phyloP scores from a whole-genome alignment of 148 eudicot genomes.

The Amaranthus cruentus region DNA sequence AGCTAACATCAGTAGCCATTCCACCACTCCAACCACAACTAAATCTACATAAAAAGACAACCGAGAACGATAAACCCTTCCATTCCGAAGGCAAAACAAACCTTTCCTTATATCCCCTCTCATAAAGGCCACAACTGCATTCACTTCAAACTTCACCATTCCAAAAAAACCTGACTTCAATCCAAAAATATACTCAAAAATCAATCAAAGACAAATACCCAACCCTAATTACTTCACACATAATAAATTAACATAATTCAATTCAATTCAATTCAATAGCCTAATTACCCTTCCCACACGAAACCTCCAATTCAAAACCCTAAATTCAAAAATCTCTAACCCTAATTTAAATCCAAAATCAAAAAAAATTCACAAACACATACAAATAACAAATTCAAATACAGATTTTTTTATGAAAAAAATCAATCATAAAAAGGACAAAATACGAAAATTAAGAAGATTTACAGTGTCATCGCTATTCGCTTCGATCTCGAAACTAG shows the following conservation, averaged over 20 bases:
- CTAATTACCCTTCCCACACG: neutral
- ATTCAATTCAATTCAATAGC: neutral
- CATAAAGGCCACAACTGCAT: neutral
- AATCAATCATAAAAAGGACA: neutral
- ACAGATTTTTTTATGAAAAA: neutral
- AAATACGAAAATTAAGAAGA: conserved; percentile 10
- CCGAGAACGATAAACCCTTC: neutral
- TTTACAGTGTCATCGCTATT: conserved; percentile 61
- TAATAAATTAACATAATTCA: neutral
- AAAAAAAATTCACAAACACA: neutral
- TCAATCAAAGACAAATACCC: neutral
- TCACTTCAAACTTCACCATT: conserved; percentile 1
- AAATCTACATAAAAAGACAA: neutral
- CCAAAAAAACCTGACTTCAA: neutral
- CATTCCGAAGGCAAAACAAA: no score
- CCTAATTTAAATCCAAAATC: neutral
- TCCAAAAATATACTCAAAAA: neutral
- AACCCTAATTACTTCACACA: neutral
- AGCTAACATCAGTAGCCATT: no score
- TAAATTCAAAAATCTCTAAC: conserved; percentile 3
- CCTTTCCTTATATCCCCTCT: neutral
- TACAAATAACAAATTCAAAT: neutral
- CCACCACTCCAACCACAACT: no score
- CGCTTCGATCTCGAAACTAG: conserved; percentile 72
- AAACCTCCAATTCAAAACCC: conserved; percentile 9